These are phyloP conservation scores for Dittrichia graveolens DNA, from an alignment of 129 eudicot species.

Conservation along the genomic window DNA sequence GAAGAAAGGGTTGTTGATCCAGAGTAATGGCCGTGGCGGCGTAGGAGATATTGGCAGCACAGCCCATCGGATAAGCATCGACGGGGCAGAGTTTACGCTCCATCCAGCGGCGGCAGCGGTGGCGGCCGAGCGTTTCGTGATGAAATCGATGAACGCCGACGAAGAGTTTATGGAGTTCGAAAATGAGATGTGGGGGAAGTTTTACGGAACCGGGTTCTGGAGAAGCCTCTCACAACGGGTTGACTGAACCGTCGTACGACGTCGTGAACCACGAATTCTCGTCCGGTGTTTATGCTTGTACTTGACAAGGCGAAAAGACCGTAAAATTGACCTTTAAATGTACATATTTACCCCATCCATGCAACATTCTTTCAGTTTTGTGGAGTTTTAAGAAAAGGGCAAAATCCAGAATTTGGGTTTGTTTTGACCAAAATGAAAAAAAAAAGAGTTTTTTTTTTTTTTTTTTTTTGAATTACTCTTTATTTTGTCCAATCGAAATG, in stretches of 20 bases:
- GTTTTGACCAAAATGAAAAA: slow-evolving; percentile 22
- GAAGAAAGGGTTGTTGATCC: slow-evolving; percentile 43
- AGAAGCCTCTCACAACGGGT: slow-evolving; percentile 59
- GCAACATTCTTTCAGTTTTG: slow-evolving; percentile 15
- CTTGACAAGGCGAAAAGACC: slow-evolving; percentile 18
- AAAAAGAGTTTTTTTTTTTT: slow-evolving; percentile 8
- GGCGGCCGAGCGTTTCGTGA: slow-evolving; percentile 24
- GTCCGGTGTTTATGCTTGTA: slow-evolving; percentile 23
- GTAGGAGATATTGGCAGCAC: slow-evolving; percentile 14
- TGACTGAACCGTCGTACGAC: slow-evolving; percentile 22
- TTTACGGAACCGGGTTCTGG: slow-evolving; percentile 77
- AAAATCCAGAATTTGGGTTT: slow-evolving; percentile 19
- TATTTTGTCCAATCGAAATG: neutral
- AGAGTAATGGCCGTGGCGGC: neutral
- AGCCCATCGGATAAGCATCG: slow-evolving; percentile 22
- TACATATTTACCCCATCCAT: slow-evolving; percentile 19
- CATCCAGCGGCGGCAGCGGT: slow-evolving; percentile 29
- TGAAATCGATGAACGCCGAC: slow-evolving; percentile 36
- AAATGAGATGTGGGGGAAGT: slow-evolving; percentile 83
- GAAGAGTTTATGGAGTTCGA: slow-evolving; percentile 61
- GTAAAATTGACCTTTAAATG: slow-evolving; percentile 10
- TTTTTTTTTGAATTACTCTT: neutral
- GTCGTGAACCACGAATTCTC: neutral
- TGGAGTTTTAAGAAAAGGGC: neutral
- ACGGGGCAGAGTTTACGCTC: slow-evolving; percentile 25